These are phyloP conservation scores for Sordariomycetes sp. DNA, from an alignment of 2,329 filamentous ascomycete species.

Conservation along the genomic window DNA sequence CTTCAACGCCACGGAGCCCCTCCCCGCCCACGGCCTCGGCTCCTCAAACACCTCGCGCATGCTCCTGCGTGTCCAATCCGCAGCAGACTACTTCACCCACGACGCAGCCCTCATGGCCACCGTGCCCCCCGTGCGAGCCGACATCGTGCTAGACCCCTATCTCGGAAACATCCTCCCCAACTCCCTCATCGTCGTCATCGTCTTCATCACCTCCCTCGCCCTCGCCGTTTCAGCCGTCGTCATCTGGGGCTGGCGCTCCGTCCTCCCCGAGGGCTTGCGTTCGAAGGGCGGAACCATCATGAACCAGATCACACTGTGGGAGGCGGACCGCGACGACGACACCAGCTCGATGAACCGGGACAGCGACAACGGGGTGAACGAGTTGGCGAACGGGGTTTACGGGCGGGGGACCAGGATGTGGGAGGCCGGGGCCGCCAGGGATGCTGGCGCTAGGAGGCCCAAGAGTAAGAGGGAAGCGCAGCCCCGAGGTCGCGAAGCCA, in stretches of 20 bases:
- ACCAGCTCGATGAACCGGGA: background rate
- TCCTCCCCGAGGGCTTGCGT: background rate
- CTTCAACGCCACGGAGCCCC: background rate
- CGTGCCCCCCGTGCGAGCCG: conserved; percentile 62
- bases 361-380: background rate
- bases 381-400: background rate
- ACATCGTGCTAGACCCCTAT: conserved; percentile 80
- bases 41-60: conserved; percentile 28
- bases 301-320: background rate
- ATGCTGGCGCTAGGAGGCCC: too few species aligned
- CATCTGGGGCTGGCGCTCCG: background rate
- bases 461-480: too few species aligned
- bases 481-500: too few species aligned
- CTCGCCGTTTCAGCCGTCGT: conserved; percentile 9
- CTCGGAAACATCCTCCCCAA: conserved; percentile 65
- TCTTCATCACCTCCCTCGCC: conserved; percentile 53
- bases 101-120: conserved; percentile 61
- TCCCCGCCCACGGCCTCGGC: conserved; percentile 33
- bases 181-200: conserved; percentile 60
- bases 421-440: background rate
- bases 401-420: background rate
- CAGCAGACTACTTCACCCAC: conserved; percentile 75
- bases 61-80: conserved; percentile 60
- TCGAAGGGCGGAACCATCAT: background rate
- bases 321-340: background rate